phyloP scores from a whole-genome alignment of 225 moss, liverwort and hornwort species.

The Takakia lepidozioides region DNA sequence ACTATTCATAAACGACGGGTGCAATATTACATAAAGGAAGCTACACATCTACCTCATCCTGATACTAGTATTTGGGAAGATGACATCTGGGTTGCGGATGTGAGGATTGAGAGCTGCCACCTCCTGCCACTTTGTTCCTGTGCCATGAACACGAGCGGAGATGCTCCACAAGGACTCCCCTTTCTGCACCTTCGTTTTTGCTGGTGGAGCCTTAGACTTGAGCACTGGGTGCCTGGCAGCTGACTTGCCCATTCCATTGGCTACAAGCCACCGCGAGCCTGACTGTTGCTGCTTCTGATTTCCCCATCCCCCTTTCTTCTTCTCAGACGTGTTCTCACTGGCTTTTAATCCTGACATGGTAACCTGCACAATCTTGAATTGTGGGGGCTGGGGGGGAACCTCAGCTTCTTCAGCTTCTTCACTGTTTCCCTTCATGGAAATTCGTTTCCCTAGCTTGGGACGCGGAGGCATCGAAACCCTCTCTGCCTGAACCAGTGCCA shows the following conservation, averaged over 20 bases:
- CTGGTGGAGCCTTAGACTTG: constrained; percentile 13
- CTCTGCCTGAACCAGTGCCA: constrained; percentile 71
- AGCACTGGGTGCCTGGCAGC: constrained; percentile 8
- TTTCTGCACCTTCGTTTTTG: constrained; percentile 28
- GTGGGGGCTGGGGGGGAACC: constrained; percentile 14
- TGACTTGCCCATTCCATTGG: constrained; percentile 65
- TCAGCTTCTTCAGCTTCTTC: constrained; percentile 38
- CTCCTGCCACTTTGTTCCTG: constrained; percentile 59
- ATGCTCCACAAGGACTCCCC: constrained; percentile 67
- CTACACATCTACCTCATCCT: constrained; percentile 45
- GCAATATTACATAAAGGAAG: no score
- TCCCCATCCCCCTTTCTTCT: constrained; percentile 30
- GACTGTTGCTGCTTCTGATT: constrained; percentile 62
- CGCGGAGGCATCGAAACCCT: constrained; percentile 40
- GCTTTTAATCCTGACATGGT: constrained; percentile 61
- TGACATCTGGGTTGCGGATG: constrained; percentile 67
- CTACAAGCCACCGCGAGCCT: constrained; percentile 70
- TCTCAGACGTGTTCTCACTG: constrained; percentile 9
- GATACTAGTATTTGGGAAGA: constrained; percentile 53
- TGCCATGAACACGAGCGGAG: constrained; percentile 53
- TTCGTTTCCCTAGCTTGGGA: constrained; percentile 38
- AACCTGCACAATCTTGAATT: constrained; percentile 69
- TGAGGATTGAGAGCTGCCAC: constrained; percentile 47
- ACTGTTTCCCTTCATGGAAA: constrained; percentile 28
- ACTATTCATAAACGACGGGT: no score